These are phyloP conservation scores for Candida sojae DNA, from an alignment of 1,139 yeast species.

Conservation along the genomic window DNA sequence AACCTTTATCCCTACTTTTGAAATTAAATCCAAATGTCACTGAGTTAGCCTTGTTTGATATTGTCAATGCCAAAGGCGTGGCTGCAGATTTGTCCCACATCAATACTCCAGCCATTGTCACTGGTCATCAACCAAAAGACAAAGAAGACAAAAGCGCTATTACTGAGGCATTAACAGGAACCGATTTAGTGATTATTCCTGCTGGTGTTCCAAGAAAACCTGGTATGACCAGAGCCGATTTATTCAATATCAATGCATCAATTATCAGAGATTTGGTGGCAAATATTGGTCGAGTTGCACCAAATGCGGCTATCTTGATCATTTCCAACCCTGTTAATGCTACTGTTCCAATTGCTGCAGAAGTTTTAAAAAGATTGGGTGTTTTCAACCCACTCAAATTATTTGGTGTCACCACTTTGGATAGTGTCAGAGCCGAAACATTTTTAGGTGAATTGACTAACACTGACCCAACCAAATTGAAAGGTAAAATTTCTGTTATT, in stretches of 20 bases:
- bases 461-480: conserved; percentile 37
- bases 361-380: conserved; percentile 60
- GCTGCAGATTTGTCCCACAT: conserved; percentile 77
- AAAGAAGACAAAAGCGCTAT: conserved; percentile 53
- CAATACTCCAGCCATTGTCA: conserved; percentile 57
- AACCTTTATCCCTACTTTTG: conserved; percentile 66
- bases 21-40: conserved; percentile 58
- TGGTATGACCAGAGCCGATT: conserved; percentile 78
- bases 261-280: conserved; percentile 63
- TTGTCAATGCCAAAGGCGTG: conserved; percentile 69
- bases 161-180: conserved; percentile 49
- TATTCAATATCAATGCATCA: conserved; percentile 72
- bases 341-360: conserved; percentile 75
- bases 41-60: conserved; percentile 63
- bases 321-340: conserved; percentile 78
- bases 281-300: conserved; percentile 57
- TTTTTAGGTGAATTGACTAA: conserved; percentile 51
- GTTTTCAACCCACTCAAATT: conserved; percentile 65
- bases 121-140: conserved; percentile 55
- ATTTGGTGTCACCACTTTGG: conserved; percentile 75
- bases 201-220: conserved; percentile 85
- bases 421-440: conserved; percentile 69
- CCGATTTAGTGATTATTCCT: conserved; percentile 69
- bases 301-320: conserved; percentile 63
- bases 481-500: conserved; percentile 58